Percentiles rank a stretch among this genome's conserved stretches.
These are phyloP conservation scores for Eleusine coracana DNA, from an alignment of 176 grass and related monocot genomes.

Conservation along the genomic window DNA sequence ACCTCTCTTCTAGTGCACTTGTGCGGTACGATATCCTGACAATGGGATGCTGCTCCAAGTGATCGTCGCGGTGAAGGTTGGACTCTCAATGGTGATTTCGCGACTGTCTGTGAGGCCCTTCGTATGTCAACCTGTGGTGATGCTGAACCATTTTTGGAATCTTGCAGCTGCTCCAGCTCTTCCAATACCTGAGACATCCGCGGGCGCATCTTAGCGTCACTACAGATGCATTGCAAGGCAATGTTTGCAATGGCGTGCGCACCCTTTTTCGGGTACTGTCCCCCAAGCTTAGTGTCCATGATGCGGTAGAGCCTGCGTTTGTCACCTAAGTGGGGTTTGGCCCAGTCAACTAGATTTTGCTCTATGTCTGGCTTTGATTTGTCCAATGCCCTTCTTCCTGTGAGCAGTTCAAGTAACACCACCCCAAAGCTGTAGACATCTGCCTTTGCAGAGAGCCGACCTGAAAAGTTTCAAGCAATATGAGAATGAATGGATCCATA, in stretches of 20 bases:
- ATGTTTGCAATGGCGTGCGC: conserved; percentile 58
- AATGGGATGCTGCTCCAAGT: conserved; percentile 49
- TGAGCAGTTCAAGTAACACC: conserved; percentile 78
- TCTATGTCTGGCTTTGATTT: conserved; percentile 66
- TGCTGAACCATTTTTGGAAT: conserved; percentile 40
- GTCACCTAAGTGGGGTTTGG: conserved; percentile 60
- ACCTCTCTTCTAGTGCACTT: conserved; percentile 47
- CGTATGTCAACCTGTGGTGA: conserved; percentile 37
- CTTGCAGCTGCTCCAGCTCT: conserved; percentile 70
- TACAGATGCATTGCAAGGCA: conserved; percentile 65
- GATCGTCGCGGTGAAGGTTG: conserved; percentile 52
- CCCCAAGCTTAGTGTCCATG: conserved; percentile 79
- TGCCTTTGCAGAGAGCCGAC: conserved; percentile 84
- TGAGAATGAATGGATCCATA: conserved; percentile 32
- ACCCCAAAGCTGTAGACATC: conserved; percentile 95
- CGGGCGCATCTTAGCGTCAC: conserved; percentile 66
- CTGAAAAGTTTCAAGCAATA: conserved; percentile 41
- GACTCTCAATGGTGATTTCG: conserved; percentile 57
- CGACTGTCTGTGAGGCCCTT: conserved; percentile 42
- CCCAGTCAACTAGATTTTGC: conserved; percentile 84
- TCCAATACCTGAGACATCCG: conserved; percentile 65
- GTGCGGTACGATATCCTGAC: conserved; percentile 44
- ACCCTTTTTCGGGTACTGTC: conserved; percentile 77
- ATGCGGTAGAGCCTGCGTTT: conserved; percentile 77
- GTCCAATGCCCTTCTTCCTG: conserved; percentile 70